Base-by-base conservation (phyloP, 2,329 filamentous ascomycete genomes). In the Leptographium radiaticola region DNA sequence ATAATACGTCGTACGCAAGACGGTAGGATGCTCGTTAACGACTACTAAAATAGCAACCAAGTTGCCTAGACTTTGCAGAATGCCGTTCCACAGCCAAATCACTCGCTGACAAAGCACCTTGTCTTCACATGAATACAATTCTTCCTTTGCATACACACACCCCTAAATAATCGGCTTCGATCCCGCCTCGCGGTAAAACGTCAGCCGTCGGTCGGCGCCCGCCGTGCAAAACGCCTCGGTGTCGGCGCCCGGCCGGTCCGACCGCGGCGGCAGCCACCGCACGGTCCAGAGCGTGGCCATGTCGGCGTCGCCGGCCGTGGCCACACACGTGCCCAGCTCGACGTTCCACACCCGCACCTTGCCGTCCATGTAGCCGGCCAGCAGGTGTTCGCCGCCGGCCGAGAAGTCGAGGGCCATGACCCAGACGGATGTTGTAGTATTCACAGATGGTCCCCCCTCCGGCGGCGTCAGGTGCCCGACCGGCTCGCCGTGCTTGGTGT, bases 281-380 rank as follows among this genome's bases (percentile, higher is more conserved):
- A 90, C 87, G 53, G 81, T 80, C 86, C 90, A 96, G 3, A 97
- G 66, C 0, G 83, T 79, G 0, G 83, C 79, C 68, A 87, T 86
- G 59, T 91, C 90, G 7, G 87, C 89, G 71, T 97, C 90, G 55
- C 85, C 90, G 66, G 95, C 89, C 11, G 93, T 98, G 13, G 91
- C 89, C 46, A 98, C 93, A 65, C 93, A 97, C 6, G 77, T 76
- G 54, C 82, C 79, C 38, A 83, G 80, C 62, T 95, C 89, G 56
- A 96, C 80, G 34, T 88, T 91, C 93, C 93, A 98, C 34, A 97
- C 87, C 69, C 95, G 96, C 57, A 87, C 88, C 68, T 95, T 96
- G 40, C 93, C 91, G 64, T 97, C 90, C 67, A 94, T 89, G 1
- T 86, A 83, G 49, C 89, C 88, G 63, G 86, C 94, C 3, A 97